These are phyloP conservation scores for Colletotrichum sp. DNA, from an alignment of 2,329 filamentous ascomycete species.

Conservation along the genomic window DNA sequence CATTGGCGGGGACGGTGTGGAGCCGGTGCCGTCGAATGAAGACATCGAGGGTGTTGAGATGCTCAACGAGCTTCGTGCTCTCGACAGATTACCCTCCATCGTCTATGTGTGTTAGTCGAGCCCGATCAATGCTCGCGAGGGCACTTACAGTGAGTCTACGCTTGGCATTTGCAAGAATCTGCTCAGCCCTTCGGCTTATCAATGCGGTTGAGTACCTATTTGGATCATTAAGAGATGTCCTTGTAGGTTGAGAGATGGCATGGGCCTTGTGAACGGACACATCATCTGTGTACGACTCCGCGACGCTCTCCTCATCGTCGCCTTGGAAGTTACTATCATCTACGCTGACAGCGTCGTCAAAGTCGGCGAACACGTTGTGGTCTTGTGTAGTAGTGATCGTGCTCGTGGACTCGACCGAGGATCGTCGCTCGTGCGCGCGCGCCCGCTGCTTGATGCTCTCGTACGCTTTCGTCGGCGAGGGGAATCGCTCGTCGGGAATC, in stretches of 20 bases:
- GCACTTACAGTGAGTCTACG: slow-evolving; percentile 78
- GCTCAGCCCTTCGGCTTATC: slow-evolving; percentile 82
- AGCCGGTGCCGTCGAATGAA: slow-evolving; percentile 49
- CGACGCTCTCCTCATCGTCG: slow-evolving; percentile 71
- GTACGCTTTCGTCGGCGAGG: slow-evolving; percentile 50
- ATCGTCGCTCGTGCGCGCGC: slow-evolving; percentile 51
- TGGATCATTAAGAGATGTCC: slow-evolving; percentile 30
- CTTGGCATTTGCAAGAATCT: slow-evolving; percentile 93
- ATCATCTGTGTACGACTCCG: slow-evolving; percentile 59
- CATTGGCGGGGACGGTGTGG: slow-evolving; percentile 58
- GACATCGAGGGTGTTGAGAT: slow-evolving; percentile 40
- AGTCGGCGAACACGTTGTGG: slow-evolving; percentile 59
- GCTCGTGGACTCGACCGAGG: slow-evolving; percentile 65
- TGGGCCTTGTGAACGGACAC: slow-evolving; percentile 36
- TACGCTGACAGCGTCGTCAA: slow-evolving; percentile 66
- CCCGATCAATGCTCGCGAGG: neutral
- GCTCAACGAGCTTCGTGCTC: slow-evolving; percentile 74
- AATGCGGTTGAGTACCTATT: slow-evolving; percentile 75
- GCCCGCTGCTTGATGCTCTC: slow-evolving; percentile 51
- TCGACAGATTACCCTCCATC: slow-evolving; percentile 90
- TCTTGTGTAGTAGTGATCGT: slow-evolving; percentile 63
- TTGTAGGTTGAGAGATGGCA: slow-evolving; percentile 27
- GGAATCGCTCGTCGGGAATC: slow-evolving; percentile 30
- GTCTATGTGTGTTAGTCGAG: slow-evolving; percentile 58
- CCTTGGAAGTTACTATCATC: slow-evolving; percentile 71